These are phyloP conservation scores for Thelonectria discophora DNA, from an alignment of 2,329 filamentous ascomycete genomes.

Conservation along the genomic window DNA sequence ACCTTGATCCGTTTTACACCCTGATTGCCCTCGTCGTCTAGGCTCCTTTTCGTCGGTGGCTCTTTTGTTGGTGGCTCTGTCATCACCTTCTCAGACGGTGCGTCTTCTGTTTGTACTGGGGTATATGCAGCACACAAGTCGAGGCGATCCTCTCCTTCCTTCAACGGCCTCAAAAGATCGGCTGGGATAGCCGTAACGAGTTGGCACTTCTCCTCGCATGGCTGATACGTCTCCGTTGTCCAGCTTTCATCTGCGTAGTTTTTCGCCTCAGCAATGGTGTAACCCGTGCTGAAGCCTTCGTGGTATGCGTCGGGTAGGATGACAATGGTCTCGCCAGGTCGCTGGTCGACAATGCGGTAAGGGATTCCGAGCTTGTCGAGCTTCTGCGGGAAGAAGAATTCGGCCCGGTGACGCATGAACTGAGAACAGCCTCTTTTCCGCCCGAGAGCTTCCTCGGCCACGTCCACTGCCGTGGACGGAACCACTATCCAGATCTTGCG, in stretches of 20 bases:
- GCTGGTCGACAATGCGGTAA: constrained; percentile 50
- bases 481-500: constrained; percentile 54
- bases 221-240: constrained; percentile 48
- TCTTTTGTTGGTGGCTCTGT: constrained; percentile 29
- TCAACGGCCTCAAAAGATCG: constrained; percentile 45
- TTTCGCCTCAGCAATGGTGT: constrained; percentile 52
- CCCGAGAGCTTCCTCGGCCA: constrained; percentile 47
- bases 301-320: constrained; percentile 53
- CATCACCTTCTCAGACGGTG: constrained; percentile 8
- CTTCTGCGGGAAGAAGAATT: constrained; percentile 53
- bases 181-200: constrained; percentile 50
- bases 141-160: constrained; percentile 45
- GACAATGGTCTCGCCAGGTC: constrained; percentile 52
- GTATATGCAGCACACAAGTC: constrained; percentile 47
- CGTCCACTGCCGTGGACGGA: constrained; percentile 48
- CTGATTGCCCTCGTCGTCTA: constrained; percentile 19
- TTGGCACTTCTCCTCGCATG: constrained; percentile 46
- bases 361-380: constrained; percentile 51
- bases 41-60: constrained; percentile 30
- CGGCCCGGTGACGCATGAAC: constrained; percentile 53
- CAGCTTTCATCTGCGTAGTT: constrained; percentile 51
- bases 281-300: constrained; percentile 53
- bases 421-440: constrained; percentile 49
- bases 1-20: constrained; percentile 34
- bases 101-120: neutral